phyloP scores from a whole-genome alignment of 768 basidiomycete species.

The Boletus coccyginus region DNA sequence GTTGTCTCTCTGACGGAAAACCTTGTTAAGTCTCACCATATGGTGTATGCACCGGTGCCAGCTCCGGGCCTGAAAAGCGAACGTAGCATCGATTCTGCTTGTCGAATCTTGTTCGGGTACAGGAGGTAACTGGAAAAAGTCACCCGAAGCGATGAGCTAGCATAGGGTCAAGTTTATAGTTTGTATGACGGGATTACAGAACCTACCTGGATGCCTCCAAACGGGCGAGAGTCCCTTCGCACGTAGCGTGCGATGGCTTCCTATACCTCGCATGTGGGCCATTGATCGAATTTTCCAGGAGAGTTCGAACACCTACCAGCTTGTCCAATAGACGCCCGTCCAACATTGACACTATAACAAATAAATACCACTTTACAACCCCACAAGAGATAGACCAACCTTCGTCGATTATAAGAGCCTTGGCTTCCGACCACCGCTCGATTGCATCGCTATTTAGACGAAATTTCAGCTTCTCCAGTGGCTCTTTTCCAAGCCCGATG shows the following conservation, averaged over 20 bases:
- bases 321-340: constrained; percentile 71
- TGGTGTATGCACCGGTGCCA: constrained; percentile 56
- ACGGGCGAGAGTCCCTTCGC: constrained; percentile 44
- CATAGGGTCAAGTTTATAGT: constrained; percentile 6
- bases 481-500: constrained; percentile 56
- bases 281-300: constrained; percentile 24
- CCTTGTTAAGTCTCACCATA: constrained; percentile 51
- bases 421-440: constrained; percentile 49
- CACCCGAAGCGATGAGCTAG: constrained; percentile 72
- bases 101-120: constrained; percentile 52
- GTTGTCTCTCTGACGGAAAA: constrained; percentile 71
- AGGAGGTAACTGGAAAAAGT: constrained; percentile 81
- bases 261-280: constrained; percentile 12
- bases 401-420: constrained; percentile 70
- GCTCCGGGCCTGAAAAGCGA: constrained; percentile 62
- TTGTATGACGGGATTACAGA: background rate
- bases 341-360: constrained; percentile 65
- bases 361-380: background rate
- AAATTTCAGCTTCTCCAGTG: constrained; percentile 37
- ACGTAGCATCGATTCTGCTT: constrained; percentile 49
- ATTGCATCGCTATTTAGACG: constrained; percentile 31
- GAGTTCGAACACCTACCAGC: constrained; percentile 45
- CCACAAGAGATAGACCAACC: constrained; percentile 36
- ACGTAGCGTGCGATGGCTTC: constrained; percentile 42
- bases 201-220: constrained; percentile 65